Percentiles rank a stretch among this genome's conserved stretches.
These are phyloP conservation scores for Pisolithus marmoratus DNA, from an alignment of 768 basidiomycete genomes.

Conservation along the genomic window DNA sequence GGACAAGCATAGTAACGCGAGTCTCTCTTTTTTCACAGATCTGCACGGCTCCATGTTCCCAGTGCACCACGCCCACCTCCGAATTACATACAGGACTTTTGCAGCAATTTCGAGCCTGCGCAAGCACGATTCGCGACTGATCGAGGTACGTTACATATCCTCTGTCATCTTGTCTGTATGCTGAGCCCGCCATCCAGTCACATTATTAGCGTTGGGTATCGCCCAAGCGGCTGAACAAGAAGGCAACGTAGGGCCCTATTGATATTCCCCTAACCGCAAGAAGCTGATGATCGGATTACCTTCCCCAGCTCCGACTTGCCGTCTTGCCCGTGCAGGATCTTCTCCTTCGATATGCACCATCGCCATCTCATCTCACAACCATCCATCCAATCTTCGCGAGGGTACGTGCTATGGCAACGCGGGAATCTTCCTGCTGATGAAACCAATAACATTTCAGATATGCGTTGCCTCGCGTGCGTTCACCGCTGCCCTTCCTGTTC, in stretches of 20 bases:
- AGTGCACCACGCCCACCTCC: slow-evolving; percentile 36
- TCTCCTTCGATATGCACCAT: slow-evolving; percentile 55
- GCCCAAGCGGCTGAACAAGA: slow-evolving; percentile 39
- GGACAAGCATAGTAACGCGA: not conserved
- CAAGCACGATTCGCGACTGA: slow-evolving; percentile 66
- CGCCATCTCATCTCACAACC: slow-evolving; percentile 55
- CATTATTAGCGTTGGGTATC: slow-evolving; percentile 61
- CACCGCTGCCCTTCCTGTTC: slow-evolving; percentile 52
- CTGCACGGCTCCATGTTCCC: slow-evolving; percentile 47
- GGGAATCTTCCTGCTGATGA: not conserved
- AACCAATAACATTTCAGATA: slow-evolving; percentile 30
- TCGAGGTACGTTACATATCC: slow-evolving; percentile 39
- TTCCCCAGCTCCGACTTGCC: slow-evolving; percentile 36
- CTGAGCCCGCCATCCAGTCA: slow-evolving; percentile 40
- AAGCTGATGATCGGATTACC: slow-evolving; percentile 14
- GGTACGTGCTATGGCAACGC: slow-evolving; percentile 33
- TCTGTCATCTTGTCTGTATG: not conserved
- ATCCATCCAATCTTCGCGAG: slow-evolving; percentile 65
- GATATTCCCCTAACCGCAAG: not conserved
- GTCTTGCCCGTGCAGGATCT: slow-evolving; percentile 57
- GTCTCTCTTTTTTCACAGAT: slow-evolving; percentile 32
- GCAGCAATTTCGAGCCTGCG: slow-evolving; percentile 52
- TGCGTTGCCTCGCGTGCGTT: slow-evolving; percentile 55
- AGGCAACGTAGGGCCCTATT: slow-evolving; percentile 46
- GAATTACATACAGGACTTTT: slow-evolving; percentile 50